Evolutionary conservation across 2,329 filamentous ascomycete species (phyloP).

Genomic region (Fusarium subglutinans): DNA sequence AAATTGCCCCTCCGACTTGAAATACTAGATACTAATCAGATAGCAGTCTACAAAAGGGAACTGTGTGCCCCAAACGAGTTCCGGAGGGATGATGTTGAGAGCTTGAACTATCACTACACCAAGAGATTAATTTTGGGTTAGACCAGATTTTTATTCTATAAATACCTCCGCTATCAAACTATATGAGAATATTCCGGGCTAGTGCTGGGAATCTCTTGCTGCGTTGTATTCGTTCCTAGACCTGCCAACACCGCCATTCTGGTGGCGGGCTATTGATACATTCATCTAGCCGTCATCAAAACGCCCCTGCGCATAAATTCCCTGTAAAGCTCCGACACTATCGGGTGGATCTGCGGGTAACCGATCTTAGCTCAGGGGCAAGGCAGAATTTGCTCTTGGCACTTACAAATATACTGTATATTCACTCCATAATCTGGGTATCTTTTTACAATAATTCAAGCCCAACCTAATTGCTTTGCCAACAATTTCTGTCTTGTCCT

Average conservation of each 20-base stretch:
- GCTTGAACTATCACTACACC: background rate
- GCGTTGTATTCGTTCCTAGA: background rate
- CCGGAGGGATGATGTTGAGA: background rate
- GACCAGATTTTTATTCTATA: accelerated
- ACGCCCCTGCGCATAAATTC: background rate
- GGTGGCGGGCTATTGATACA: background rate
- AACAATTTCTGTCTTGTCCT: accelerated
- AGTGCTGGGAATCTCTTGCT: no score
- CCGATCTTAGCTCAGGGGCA: background rate
- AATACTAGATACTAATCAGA: background rate
- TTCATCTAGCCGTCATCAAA: background rate
- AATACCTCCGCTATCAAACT: accelerated
- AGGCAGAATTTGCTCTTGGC: background rate
- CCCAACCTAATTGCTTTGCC: background rate
- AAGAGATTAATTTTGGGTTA: background rate
- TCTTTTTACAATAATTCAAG: background rate
- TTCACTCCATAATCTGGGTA: no score
- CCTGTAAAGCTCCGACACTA: background rate
- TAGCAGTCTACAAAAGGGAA: background rate
- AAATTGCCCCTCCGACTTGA: no score
- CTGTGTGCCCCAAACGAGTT: background rate
- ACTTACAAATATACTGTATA: background rate
- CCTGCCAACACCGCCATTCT: accelerated
- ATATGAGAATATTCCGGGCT: accelerated
- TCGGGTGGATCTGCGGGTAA: background rate